Conservation (phyloP, 306 rosid genomes). For the Cercis canadensis region DNA sequence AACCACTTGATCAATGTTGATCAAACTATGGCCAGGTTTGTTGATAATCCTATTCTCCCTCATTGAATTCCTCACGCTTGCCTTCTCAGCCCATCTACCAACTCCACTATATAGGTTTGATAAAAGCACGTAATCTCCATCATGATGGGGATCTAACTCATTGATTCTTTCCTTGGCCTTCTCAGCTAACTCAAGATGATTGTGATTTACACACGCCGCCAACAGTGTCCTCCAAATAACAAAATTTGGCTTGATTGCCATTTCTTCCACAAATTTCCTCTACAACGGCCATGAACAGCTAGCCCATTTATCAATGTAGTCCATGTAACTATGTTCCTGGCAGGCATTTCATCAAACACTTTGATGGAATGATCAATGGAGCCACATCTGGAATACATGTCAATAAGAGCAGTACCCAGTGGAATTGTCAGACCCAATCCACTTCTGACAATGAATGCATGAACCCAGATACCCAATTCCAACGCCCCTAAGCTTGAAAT, state of each 20-base stretch:
- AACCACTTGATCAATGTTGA: constrained; percentile 52
- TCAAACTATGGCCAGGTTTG: constrained; percentile 59
- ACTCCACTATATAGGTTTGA: constrained; percentile 63
- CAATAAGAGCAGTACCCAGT: constrained; percentile 62
- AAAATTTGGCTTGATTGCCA: constrained; percentile 57
- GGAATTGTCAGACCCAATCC: constrained; percentile 48
- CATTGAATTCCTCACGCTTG: constrained; percentile 55
- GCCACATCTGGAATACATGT: constrained; percentile 72
- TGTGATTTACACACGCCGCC: constrained; percentile 66
- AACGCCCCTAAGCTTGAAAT: constrained; percentile 60
- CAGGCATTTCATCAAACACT: constrained; percentile 59
- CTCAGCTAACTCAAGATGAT: constrained; percentile 57
- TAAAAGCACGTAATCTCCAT: constrained; percentile 67
- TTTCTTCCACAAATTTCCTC: constrained; percentile 57
- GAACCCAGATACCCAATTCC: constrained; percentile 65
- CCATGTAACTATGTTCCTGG: constrained; percentile 59
- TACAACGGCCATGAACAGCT: constrained; percentile 60
- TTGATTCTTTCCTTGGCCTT: constrained; percentile 51
- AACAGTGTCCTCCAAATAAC: constrained; percentile 73
- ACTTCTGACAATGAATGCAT: constrained; percentile 39
- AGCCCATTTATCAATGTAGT: constrained; percentile 57
- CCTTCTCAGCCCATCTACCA: constrained; percentile 65
- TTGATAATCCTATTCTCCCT: constrained; percentile 54
- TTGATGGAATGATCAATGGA: constrained; percentile 52
- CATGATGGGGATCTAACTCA: constrained; percentile 56